Percentiles rank a stretch among this genome's conserved stretches.
Conservation (phyloP, 2,329 filamentous ascomycete genomes). For the Hawksworthiomyces lignivorus region DNA sequence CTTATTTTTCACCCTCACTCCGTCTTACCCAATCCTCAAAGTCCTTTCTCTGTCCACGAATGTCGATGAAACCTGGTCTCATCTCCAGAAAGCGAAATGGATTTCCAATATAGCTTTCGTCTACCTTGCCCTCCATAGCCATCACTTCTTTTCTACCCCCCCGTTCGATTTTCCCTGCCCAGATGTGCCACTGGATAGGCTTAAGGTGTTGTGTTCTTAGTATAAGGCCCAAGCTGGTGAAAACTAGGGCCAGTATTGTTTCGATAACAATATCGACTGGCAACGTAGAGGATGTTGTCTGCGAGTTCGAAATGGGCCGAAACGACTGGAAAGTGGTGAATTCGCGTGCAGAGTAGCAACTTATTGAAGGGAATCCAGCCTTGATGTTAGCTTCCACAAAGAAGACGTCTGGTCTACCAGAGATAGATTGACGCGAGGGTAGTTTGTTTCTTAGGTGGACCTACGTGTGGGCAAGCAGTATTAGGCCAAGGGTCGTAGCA, state of each 20-base stretch:
- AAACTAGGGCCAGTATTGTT: conserved; percentile 68
- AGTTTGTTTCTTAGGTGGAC: conserved; percentile 23
- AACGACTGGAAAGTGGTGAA: conserved; percentile 66
- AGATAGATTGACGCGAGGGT: too few species aligned
- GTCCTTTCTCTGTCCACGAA: conserved; percentile 70
- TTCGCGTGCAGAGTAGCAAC: conserved; percentile 94
- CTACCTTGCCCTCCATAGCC: conserved; percentile 50
- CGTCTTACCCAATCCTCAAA: conserved; percentile 65
- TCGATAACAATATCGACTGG: conserved; percentile 85
- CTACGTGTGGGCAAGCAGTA: conserved; percentile 84
- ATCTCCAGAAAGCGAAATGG: conserved; percentile 75
- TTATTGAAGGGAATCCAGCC: too few species aligned
- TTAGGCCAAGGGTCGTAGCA: conserved; percentile 64
- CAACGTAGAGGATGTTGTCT: conserved; percentile 42
- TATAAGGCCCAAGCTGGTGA: conserved; percentile 80
- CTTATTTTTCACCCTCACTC: conserved; percentile 21
- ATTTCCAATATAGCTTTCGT: conserved; percentile 65
- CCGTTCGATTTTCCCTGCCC: conserved; percentile 77
- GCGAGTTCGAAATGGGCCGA: conserved; percentile 26
- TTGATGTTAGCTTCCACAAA: too few species aligned
- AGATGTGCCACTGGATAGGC: conserved; percentile 76
- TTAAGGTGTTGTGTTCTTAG: conserved; percentile 68
- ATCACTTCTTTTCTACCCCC: conserved; percentile 57
- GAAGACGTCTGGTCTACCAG: too few species aligned
- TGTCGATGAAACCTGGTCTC: conserved; percentile 77